phyloP scores from a whole-genome alignment of 768 basidiomycete species.

The Tephrocybe sp. region DNA sequence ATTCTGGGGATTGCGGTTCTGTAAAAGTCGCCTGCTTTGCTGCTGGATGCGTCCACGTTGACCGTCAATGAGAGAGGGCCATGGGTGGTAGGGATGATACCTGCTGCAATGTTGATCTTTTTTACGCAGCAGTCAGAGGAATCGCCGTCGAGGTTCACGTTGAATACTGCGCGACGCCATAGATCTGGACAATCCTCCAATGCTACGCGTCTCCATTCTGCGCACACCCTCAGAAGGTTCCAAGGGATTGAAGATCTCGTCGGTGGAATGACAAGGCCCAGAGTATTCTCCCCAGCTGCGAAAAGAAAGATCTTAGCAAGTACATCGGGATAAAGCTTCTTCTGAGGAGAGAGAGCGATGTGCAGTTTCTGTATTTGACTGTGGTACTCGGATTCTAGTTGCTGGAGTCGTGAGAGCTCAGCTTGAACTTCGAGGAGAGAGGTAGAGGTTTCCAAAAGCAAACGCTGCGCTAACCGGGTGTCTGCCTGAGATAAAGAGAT shows the following conservation, averaged over 20 bases:
- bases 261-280: not conserved
- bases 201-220: not conserved
- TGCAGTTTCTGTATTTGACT: not conserved
- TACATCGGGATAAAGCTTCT: not conserved
- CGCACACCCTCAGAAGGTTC: not conserved
- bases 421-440: too few relatives aligned
- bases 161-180: not conserved
- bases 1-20: too few relatives aligned
- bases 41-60: conserved; percentile 11
- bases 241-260: not conserved
- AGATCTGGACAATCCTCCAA: not conserved
- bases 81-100: too few relatives aligned
- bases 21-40: too few relatives aligned
- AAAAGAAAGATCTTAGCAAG: not conserved
- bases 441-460: not conserved
- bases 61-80: too few relatives aligned
- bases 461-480: not conserved
- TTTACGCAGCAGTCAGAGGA: too few relatives aligned
- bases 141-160: too few relatives aligned
- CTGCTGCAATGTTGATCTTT: too few relatives aligned
- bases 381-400: too few relatives aligned
- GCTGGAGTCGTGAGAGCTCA: too few relatives aligned
- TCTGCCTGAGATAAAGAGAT: too few relatives aligned
- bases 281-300: not conserved
- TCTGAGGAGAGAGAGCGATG: conserved; percentile 1